Evolutionary conservation across 139 green algal genomes (phyloP), one percentile per base, ranked within the genome.

Genomic region (Tetraselmis chui): DNA sequence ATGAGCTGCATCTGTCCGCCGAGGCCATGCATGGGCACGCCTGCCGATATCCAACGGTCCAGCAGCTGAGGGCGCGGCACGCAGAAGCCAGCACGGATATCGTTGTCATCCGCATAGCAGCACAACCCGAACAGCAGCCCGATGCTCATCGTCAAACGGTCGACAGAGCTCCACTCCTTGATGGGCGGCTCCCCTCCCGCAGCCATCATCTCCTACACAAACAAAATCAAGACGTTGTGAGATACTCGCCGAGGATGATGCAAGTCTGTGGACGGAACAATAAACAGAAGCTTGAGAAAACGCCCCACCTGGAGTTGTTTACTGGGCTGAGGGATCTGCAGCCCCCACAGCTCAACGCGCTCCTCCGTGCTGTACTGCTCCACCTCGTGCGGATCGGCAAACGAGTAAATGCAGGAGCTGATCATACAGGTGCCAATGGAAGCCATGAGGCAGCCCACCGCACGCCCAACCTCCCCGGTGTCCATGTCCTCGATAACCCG

Each of bases 371-470:
- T 80, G 45, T 76, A 81, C 1, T 31, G 32, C 75, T 59, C n/a
- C 30, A 84, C 83, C 58, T 93, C 87, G 28, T 88, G 85, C 2
- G 90, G 90, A 84, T 94, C 89, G 23, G 91, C 84, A 67, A 92
- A 94, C 32, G 92, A 89, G 79, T 92, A 94, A 79, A 94, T 94
- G 88, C 89, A 92, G 1, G 88, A 90, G 1, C 86, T 85, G 59
- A 94, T 94, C 84, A 94, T 90, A 84, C 90, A 91, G 76, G 90
- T 94, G 81, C 90, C 90, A 80, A 92, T 92, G 0, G 90, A 92
- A 59, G 90, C 89, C 90, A 94, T 94, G 2, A 94, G 85, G 88
- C 90, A 94, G 76, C 90, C 90, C 30, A 93, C 90, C 5, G 90
- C 89, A 29, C 89, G 90, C 1, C 90, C 90, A 22, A 94, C 88